Base-by-base conservation (phyloP, 331 rosid genomes). In the Cydonia oblonga region DNA sequence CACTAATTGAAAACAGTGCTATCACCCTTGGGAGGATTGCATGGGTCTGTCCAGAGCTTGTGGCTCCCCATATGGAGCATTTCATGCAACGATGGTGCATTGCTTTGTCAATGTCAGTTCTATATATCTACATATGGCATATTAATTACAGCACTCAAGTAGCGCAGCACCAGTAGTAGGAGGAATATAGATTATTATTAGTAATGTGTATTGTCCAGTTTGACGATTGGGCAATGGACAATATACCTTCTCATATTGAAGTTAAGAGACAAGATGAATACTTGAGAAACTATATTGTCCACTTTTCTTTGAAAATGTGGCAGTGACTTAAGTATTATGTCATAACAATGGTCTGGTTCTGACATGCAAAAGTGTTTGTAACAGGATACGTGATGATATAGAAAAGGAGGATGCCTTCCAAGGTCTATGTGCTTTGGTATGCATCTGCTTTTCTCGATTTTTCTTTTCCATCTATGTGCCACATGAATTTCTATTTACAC, bases 11-110 rank as follows among this genome's bases (percentile, higher is more conserved):
- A 79, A 95, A 95, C 72, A 88, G 96, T 84, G 99, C 99, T 66
- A 95, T 95, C 75, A 95, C 99, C 54, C 87, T 95, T 75, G 99
- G 99, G 81, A 92, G 99, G 86, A 85, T 95, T 83, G 97, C 93
- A n/a, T 95, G 97, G 97, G 97, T 87, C 76, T 95, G 96, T 77
- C 99, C 99, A n/a, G 96, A 91, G 77, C 86, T 87, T 83, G 97
- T 91, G 72, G 84, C 97, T 25, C 97, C 97, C 10, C 96, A 91
- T 83, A 95, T 91, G 97, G 97, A 95, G 82, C 97, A 91, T 87
- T 95, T 95, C 82, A 91, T 95, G 96, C 90, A 91, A 75, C 68
- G 90, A 40, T 95, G 99, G 99, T 95, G 99, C 96, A 80, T 71
- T 78, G 97, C 99, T 68, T 85, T 95, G 86, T 87, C 96, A 69